Conservation (phyloP, 2,329 filamentous ascomycete species). For the Sporothrix globosa region DNA sequence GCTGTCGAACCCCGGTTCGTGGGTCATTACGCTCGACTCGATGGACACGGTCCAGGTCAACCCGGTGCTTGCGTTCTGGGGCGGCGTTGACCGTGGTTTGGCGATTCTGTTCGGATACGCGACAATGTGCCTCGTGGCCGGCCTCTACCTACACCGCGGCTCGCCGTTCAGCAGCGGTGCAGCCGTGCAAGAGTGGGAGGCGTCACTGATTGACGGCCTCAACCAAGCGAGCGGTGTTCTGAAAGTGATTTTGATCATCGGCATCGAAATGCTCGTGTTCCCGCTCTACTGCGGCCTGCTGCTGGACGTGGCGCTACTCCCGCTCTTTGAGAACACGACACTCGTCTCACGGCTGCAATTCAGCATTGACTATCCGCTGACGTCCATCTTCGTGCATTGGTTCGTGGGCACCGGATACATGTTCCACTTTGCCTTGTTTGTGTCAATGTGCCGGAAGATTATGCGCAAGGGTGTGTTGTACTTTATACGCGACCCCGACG, state of each 20-base stretch:
- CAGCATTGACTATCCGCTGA: slow-evolving; percentile 76
- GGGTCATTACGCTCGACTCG: slow-evolving; percentile 61
- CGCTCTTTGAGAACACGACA: slow-evolving; percentile 82
- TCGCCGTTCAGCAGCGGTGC: slow-evolving; percentile 65
- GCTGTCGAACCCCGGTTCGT: slow-evolving; percentile 55
- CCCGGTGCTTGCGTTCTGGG: slow-evolving; percentile 68
- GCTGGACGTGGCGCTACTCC: slow-evolving; percentile 84
- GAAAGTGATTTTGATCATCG: slow-evolving; percentile 97
- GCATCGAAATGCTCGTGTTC: slow-evolving; percentile 98
- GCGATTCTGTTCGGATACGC: slow-evolving; percentile 82
- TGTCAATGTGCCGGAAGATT: slow-evolving; percentile 98
- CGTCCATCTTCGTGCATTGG: slow-evolving; percentile 96
- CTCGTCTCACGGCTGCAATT: slow-evolving; percentile 78
- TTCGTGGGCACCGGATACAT: slow-evolving; percentile 98
- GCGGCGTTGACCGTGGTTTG: slow-evolving; percentile 63
- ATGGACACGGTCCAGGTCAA: slow-evolving; percentile 50
- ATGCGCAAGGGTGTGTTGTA: slow-evolving; percentile 94
- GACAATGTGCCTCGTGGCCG: slow-evolving; percentile 72
- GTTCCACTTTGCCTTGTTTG: slow-evolving; percentile 99
- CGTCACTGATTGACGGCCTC: slow-evolving; percentile 76
- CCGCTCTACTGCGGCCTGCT: slow-evolving; percentile 93
- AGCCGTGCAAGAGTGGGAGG: slow-evolving; percentile 68
- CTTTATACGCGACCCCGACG: slow-evolving; percentile 97
- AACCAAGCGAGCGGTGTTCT: slow-evolving; percentile 94
- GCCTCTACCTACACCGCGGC: slow-evolving; percentile 76